These are phyloP conservation scores for Inonotus obliquus DNA, from an alignment of 1,284 basidiomycete species.

Conservation along the genomic window DNA sequence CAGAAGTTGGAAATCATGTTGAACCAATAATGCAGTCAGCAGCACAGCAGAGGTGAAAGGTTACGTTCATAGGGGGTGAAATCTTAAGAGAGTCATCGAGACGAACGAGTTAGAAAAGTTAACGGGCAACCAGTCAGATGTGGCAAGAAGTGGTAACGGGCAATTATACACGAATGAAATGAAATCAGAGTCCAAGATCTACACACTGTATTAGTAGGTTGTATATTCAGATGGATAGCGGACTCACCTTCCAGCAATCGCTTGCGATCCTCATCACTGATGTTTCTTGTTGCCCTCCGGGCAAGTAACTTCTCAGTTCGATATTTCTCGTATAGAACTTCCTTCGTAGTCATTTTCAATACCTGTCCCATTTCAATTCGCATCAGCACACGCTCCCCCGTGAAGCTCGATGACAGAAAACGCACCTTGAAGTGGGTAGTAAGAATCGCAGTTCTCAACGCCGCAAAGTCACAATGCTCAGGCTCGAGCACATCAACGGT, in stretches of 20 bases:
- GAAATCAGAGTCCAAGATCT: conserved; percentile 40
- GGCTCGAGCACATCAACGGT: conserved; percentile 79
- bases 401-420: conserved; percentile 9
- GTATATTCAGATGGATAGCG: conserved; percentile 17
- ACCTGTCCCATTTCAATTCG: conserved; percentile 41
- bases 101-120: background rate
- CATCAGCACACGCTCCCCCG: conserved; percentile 2
- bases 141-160: background rate
- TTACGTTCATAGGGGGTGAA: background rate
- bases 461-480: conserved; percentile 77
- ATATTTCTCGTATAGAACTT: conserved; percentile 80
- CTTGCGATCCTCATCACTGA: conserved; percentile 66
- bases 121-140: background rate
- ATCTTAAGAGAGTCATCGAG: background rate
- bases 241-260: conserved; percentile 63
- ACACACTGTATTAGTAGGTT: conserved; percentile 7
- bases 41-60: background rate
- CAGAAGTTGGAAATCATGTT: background rate
- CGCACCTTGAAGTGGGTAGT: conserved; percentile 76
- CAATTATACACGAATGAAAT: conserved; percentile 1
- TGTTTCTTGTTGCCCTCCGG: conserved; percentile 70
- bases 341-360: conserved; percentile 72
- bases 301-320: conserved; percentile 81
- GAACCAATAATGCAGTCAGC: background rate
- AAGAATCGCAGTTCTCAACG: conserved; percentile 71